These are phyloP conservation scores for Nectriaceae sp. DNA, from an alignment of 2,329 filamentous ascomycete species.

Conservation along the genomic window DNA sequence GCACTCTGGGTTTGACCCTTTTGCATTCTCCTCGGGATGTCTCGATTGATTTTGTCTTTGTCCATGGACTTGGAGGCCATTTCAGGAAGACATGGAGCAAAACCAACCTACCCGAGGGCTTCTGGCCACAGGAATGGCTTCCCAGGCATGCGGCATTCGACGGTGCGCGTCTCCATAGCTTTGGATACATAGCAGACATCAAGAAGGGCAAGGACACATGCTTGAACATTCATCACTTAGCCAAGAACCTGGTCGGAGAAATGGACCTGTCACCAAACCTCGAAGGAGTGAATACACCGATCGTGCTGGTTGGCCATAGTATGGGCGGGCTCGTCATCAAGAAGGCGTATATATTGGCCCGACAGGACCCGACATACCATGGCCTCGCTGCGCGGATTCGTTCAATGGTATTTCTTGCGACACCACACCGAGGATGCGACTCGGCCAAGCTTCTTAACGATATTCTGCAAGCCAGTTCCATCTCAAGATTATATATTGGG, in stretches of 20 bases:
- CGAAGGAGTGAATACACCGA: conserved; percentile 31
- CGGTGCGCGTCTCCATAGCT: conserved; percentile 26
- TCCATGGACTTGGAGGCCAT: conserved; percentile 42
- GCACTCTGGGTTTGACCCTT: conserved; percentile 24
- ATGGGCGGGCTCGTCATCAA: conserved; percentile 46
- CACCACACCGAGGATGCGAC: conserved; percentile 43
- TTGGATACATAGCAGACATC: conserved; percentile 38
- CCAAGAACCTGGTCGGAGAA: conserved; percentile 30
- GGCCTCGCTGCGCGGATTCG: conserved; percentile 31
- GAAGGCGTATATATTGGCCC: conserved; percentile 36
- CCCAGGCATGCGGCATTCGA: conserved; percentile 17
- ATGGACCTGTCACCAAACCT: conserved; percentile 30
- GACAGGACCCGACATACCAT: conserved; percentile 31
- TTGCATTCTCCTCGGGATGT: conserved; percentile 23
- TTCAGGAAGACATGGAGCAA: conserved; percentile 39
- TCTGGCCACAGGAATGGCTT: conserved; percentile 40
- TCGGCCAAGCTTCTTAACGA: conserved; percentile 37
- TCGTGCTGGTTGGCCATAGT: conserved; percentile 47
- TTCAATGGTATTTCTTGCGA: conserved; percentile 42
- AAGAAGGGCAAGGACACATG: conserved; percentile 23
- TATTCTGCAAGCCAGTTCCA: conserved; percentile 35
- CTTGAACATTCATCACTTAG: conserved; percentile 35
- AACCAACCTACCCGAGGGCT: conserved; percentile 25
- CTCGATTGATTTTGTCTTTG: conserved; percentile 37
- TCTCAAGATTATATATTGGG: conserved; percentile 37